These are phyloP conservation scores for Aureobasidium sp. DNA, from an alignment of 2,329 filamentous ascomycete species.

Conservation along the genomic window DNA sequence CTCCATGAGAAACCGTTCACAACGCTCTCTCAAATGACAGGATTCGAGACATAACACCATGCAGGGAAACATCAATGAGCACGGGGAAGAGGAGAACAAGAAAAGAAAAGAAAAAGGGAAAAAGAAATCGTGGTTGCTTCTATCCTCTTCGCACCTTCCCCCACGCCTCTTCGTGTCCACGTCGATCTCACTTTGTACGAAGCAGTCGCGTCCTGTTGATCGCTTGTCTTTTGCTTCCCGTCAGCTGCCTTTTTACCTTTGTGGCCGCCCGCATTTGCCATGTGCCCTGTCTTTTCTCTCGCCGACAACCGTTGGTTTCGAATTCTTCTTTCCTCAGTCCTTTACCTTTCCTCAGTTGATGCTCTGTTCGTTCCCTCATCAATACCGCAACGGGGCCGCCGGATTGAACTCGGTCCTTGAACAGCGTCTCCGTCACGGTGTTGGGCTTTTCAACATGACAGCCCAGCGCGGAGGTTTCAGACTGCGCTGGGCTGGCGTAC, in stretches of 20 bases:
- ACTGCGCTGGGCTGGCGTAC: background rate
- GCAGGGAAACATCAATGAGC: background rate
- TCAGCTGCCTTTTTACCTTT: background rate
- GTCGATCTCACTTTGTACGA: slow-evolving; percentile 8
- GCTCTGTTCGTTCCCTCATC: background rate
- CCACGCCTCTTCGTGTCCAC: background rate
- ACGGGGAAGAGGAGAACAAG: background rate
- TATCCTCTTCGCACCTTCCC: background rate
- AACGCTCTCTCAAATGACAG: slow-evolving; percentile 1
- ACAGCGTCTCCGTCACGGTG: background rate
- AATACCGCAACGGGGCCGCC: background rate
- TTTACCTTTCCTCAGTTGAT: background rate
- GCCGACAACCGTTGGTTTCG: background rate
- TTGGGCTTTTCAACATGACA: background rate
- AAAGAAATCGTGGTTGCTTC: background rate
- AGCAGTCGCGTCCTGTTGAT: slow-evolving; percentile 4
- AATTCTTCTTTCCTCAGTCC: background rate
- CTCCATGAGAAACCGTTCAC: background rate
- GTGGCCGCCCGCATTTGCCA: background rate
- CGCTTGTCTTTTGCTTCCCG: background rate
- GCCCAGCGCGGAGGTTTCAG: slow-evolving; percentile 8
- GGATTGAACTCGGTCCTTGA: slow-evolving; percentile 2
- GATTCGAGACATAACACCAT: background rate
- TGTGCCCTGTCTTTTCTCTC: background rate
- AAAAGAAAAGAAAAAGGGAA: background rate